A percentile compares a stretch with the other conserved stretches of the same genome.
Evolutionary conservation across 768 basidiomycete species (phyloP).

Genomic region (Mycena vitilis): DNA sequence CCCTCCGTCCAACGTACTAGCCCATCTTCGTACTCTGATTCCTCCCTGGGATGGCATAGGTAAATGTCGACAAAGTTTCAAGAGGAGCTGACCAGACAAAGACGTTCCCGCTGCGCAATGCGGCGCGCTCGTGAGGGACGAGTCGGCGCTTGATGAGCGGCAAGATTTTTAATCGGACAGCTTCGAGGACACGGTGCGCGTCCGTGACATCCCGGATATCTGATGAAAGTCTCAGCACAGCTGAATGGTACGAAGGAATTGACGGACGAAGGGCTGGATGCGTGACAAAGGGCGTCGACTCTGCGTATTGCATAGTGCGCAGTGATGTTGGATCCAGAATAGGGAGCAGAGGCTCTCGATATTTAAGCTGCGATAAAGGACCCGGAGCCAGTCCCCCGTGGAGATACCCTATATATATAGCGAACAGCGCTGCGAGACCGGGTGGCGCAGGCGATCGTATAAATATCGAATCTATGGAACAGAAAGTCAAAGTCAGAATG

Average conservation of each 20-base stretch:
- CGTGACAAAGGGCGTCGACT: constrained; percentile 28
- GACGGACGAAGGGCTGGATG: constrained; percentile 40
- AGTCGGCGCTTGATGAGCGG: constrained; percentile 67
- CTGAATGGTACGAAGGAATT: neutral
- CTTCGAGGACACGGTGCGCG: constrained; percentile 69
- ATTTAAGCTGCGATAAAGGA: neutral
- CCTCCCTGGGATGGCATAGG: constrained; percentile 51
- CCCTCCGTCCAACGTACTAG: constrained; percentile 75
- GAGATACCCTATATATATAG: neutral
- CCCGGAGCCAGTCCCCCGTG: neutral
- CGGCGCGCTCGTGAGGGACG: constrained; percentile 62
- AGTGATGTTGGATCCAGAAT: neutral
- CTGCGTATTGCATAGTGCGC: constrained; percentile 7
- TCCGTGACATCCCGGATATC: constrained; percentile 70
- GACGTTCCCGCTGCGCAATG: constrained; percentile 64
- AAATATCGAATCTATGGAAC: neutral
- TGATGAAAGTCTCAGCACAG: constrained; percentile 35
- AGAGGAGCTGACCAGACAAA: constrained; percentile 58
- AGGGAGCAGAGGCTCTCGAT: neutral
- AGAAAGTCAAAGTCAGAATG: neutral
- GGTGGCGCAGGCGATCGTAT: neutral
- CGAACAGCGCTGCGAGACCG: neutral
- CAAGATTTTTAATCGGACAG: constrained; percentile 65
- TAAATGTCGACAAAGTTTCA: too few species aligned
- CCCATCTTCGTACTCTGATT: constrained; percentile 63